Percentiles rank a stretch among this genome's conserved stretches.
Conservation (phyloP, 108 stramenopile genomes). For the Cyclotella kingstonii region DNA sequence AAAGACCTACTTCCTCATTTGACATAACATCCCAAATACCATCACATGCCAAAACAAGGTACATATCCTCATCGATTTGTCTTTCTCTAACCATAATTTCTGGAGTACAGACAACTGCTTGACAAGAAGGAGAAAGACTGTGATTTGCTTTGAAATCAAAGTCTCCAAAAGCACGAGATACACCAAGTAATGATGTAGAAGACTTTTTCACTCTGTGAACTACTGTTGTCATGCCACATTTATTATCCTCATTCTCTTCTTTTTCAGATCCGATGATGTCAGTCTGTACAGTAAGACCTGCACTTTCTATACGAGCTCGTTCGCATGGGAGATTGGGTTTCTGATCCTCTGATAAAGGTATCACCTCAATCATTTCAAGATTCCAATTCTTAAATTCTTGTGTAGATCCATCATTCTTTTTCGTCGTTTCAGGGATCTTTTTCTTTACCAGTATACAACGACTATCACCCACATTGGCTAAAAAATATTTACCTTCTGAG, state of each 20-base stretch:
- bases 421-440: slow-evolving; percentile 2
- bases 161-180: slow-evolving; percentile 90
- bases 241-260: slow-evolving; percentile 36
- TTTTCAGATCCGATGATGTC: slow-evolving; percentile 29
- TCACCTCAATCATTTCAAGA: slow-evolving; percentile 14
- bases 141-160: slow-evolving; percentile 88
- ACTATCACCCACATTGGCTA: slow-evolving; percentile 91
- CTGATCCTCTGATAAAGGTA: slow-evolving; percentile 89
- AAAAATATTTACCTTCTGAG: slow-evolving; percentile 52
- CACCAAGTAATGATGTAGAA: slow-evolving; percentile 61
- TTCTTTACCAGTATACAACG: slow-evolving; percentile 76
- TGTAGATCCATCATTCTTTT: neutral
- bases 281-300: slow-evolving; percentile 60
- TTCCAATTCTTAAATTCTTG: neutral
- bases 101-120: slow-evolving; percentile 80
- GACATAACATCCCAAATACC: slow-evolving; percentile 90
- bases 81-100: slow-evolving; percentile 73
- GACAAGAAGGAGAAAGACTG: slow-evolving; percentile 56
- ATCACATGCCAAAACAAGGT: slow-evolving; percentile 90
- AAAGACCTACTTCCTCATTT: slow-evolving; percentile 68
- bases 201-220: slow-evolving; percentile 30
- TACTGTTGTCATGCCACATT: neutral
- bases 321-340: slow-evolving; percentile 84
- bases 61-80: slow-evolving; percentile 47
- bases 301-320: slow-evolving; percentile 70